Evolutionary conservation across 495 filamentous ascomycete genomes (phyloP).

Genomic region (Terfezia boudieri): DNA sequence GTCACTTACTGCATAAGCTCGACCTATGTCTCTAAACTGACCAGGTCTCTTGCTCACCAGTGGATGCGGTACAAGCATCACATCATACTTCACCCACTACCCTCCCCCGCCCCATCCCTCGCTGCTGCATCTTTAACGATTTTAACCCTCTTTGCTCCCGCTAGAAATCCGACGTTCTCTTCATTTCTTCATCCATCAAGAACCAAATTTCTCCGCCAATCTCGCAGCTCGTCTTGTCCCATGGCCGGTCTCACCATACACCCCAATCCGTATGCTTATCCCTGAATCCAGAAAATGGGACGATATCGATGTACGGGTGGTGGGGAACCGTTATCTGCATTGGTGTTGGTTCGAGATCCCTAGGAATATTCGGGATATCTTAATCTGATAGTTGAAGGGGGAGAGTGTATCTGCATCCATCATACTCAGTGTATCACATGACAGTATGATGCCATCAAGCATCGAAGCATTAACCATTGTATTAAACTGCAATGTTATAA

Average conservation of each 20-base stretch:
- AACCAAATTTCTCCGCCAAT: constrained; percentile 14
- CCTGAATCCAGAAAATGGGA: constrained; percentile 12
- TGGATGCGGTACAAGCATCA: too few species aligned
- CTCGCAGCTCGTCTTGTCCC: constrained; percentile 14
- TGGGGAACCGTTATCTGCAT: constrained; percentile 7
- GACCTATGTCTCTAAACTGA: too few species aligned
- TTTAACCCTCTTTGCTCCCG: constrained; percentile 10
- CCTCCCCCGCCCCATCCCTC: neutral
- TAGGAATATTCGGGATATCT: neutral
- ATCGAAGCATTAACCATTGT: constrained; percentile 10
- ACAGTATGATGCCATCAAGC: constrained; percentile 12
- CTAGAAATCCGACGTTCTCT: constrained; percentile 8
- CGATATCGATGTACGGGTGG: constrained; percentile 14
- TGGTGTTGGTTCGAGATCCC: constrained; percentile 10
- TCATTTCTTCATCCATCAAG: constrained; percentile 13
- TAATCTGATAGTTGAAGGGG: constrained; percentile 6
- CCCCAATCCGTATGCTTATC: constrained; percentile 10
- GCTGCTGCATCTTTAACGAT: neutral
- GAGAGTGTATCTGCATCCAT: constrained; percentile 7
- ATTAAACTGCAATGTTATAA: neutral
- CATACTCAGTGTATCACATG: constrained; percentile 6
- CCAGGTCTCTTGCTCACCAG: too few species aligned
- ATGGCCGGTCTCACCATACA: constrained; percentile 12
- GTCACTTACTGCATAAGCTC: too few species aligned
- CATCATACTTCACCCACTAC: constrained; percentile 6